Evolutionary conservation across 306 rosid species (phyloP).

Genomic region (Glycine tomentella): DNA sequence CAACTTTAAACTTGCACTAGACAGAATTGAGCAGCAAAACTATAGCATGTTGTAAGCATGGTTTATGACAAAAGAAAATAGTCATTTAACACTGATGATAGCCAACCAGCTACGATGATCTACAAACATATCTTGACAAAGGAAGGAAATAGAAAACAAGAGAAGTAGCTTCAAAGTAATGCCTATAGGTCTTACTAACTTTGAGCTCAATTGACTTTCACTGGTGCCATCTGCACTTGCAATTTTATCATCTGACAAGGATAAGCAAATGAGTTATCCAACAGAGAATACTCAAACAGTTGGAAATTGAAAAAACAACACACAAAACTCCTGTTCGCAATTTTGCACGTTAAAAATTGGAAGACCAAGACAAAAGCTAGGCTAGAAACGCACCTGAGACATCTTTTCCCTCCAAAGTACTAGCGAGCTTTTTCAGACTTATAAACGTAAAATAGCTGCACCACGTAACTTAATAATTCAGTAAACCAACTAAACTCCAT

Average conservation of each 20-base stretch:
- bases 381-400: constrained; percentile 61
- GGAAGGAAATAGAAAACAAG: constrained; percentile 22
- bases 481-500: constrained; percentile 22
- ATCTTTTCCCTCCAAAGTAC: constrained; percentile 62
- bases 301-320: constrained; percentile 26
- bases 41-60: constrained; percentile 27
- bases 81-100: background rate
- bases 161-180: constrained; percentile 26
- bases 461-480: constrained; percentile 41
- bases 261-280: constrained; percentile 32
- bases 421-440: constrained; percentile 71
- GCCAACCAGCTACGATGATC: background rate
- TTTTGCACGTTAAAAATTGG: constrained; percentile 13
- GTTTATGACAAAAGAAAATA: constrained; percentile 8
- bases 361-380: constrained; percentile 8
- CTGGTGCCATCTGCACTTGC: constrained; percentile 42
- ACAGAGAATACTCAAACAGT: constrained; percentile 25
- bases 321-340: background rate
- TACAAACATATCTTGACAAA: constrained; percentile 10
- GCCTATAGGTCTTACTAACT: constrained; percentile 55
- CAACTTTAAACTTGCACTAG: constrained; percentile 4
- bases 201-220: constrained; percentile 55
- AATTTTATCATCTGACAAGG: constrained; percentile 52
- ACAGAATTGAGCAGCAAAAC: constrained; percentile 19
- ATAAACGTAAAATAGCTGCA: constrained; percentile 87